Conservation (phyloP, 1,284 basidiomycete species). For the Pascua guehoae region DNA sequence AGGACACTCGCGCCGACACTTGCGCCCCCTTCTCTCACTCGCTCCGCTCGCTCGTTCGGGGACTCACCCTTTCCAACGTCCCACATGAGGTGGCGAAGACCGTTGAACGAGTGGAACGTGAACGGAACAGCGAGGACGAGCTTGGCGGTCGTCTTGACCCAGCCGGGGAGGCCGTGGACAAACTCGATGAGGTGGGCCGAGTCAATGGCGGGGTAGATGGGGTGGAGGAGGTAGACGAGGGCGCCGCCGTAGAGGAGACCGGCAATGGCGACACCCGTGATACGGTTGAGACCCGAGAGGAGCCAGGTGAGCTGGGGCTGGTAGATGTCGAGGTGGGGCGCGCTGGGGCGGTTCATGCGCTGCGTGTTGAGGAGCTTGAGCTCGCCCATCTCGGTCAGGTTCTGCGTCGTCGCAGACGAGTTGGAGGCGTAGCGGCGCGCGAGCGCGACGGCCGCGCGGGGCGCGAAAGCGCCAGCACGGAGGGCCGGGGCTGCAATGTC, state of each 20-base stretch:
- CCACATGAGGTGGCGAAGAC: slow-evolving; percentile 87
- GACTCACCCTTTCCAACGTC: slow-evolving; percentile 82
- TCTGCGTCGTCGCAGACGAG: slow-evolving; percentile 27
- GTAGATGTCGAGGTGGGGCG: slow-evolving; percentile 94
- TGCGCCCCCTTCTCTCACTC: neutral
- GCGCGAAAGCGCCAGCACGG: slow-evolving; percentile 4
- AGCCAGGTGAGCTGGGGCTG: slow-evolving; percentile 89
- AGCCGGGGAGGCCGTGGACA: slow-evolving; percentile 62
- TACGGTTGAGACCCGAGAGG: slow-evolving; percentile 77
- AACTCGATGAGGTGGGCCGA: slow-evolving; percentile 72
- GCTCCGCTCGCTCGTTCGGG: neutral
- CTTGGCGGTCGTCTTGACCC: slow-evolving; percentile 72
- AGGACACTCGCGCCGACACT: neutral
- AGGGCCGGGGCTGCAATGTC: slow-evolving; percentile 16
- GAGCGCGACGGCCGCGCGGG: slow-evolving; percentile 1
- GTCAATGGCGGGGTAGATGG: slow-evolving; percentile 61
- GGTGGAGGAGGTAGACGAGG: slow-evolving; percentile 79
- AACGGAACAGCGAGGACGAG: slow-evolving; percentile 74
- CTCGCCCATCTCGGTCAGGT: slow-evolving; percentile 34
- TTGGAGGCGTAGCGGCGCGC: slow-evolving; percentile 18
- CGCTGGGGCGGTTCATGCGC: slow-evolving; percentile 75
- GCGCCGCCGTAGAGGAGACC: slow-evolving; percentile 84
- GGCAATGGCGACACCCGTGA: slow-evolving; percentile 74
- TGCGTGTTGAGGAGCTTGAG: slow-evolving; percentile 71
- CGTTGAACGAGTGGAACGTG: slow-evolving; percentile 87